A percentile compares a stretch with the other conserved stretches of the same genome.
Conservation (phyloP, 305 asterid species). For the Fraxinus floribunda region DNA sequence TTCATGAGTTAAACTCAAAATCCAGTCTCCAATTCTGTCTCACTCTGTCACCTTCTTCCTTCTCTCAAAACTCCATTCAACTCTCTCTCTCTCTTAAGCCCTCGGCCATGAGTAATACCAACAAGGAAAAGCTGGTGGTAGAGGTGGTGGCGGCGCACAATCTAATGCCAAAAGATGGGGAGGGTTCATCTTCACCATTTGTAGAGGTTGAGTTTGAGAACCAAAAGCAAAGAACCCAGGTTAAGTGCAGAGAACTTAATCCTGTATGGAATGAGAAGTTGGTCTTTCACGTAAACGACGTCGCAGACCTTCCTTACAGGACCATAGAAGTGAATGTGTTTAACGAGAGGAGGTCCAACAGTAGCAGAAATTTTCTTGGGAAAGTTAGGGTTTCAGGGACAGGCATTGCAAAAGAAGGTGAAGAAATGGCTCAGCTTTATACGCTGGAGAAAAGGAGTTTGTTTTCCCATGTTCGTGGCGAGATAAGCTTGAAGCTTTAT, state of each 20-base stretch:
- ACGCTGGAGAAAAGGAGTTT: slow-evolving; percentile 74
- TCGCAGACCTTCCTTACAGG: slow-evolving; percentile 76
- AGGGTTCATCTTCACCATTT: slow-evolving; percentile 83
- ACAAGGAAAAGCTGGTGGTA: slow-evolving; percentile 77
- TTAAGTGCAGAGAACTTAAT: slow-evolving; percentile 69
- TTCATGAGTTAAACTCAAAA: slow-evolving; percentile 19
- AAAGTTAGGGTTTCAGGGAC: slow-evolving; percentile 73
- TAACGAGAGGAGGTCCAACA: slow-evolving; percentile 74
- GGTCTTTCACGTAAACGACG: slow-evolving; percentile 65
- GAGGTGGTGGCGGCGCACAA: slow-evolving; percentile 88
- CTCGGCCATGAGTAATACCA: slow-evolving; percentile 39
- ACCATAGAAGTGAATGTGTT: slow-evolving; percentile 72
- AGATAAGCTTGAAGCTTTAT: slow-evolving; percentile 66
- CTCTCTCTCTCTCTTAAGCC: background rate
- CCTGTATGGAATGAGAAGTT: slow-evolving; percentile 89
- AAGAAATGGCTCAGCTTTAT: slow-evolving; percentile 61
- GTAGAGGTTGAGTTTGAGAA: slow-evolving; percentile 84
- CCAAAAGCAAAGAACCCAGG: slow-evolving; percentile 61
- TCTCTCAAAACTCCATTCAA: background rate
- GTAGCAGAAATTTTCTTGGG: slow-evolving; percentile 68
- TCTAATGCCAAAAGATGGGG: slow-evolving; percentile 93
- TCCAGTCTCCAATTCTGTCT: slow-evolving; percentile 33
- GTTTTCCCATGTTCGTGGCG: slow-evolving; percentile 85
- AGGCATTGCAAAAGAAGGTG: slow-evolving; percentile 52
- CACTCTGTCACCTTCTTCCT: slow-evolving; percentile 27